Conservation (phyloP, 1,139 yeast genomes). For the Suhomyces kunorum region DNA sequence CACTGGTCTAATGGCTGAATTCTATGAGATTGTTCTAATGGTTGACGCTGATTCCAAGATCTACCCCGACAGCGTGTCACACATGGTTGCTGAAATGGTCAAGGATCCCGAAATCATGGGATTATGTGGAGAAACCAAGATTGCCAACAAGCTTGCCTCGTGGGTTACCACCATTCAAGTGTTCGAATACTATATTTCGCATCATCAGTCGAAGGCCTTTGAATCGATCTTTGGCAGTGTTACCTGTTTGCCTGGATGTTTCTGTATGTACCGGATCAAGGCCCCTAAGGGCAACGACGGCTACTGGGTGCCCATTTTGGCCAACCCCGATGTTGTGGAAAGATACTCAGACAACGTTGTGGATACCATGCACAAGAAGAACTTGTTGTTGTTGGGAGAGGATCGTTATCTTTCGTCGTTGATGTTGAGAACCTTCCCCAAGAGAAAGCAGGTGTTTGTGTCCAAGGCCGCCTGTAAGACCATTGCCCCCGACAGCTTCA, state of each 20-base stretch:
- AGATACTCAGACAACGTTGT: slow-evolving; percentile 88
- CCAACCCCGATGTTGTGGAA: slow-evolving; percentile 96
- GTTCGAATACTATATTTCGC: slow-evolving; percentile 93
- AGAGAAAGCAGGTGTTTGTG: slow-evolving; percentile 86
- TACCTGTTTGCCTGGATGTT: slow-evolving; percentile 97
- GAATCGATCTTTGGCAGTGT: slow-evolving; percentile 97
- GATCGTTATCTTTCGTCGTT: slow-evolving; percentile 87
- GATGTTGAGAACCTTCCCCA: slow-evolving; percentile 92
- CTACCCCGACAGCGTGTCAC: slow-evolving; percentile 86
- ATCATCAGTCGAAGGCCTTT: slow-evolving; percentile 94
- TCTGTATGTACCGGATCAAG: slow-evolving; percentile 92
- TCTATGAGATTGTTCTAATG: slow-evolving; percentile 85
- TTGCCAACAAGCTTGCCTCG: slow-evolving; percentile 77
- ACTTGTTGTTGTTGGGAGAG: slow-evolving; percentile 85
- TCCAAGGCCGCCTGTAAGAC: slow-evolving; percentile 97
- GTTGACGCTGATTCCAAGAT: slow-evolving; percentile 97
- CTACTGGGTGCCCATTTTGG: slow-evolving; percentile 93
- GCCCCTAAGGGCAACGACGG: slow-evolving; percentile 90
- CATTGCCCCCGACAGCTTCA: slow-evolving; percentile 80
- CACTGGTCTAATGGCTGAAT: slow-evolving; percentile 85
- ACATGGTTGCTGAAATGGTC: slow-evolving; percentile 92
- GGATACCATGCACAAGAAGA: slow-evolving; percentile 86
- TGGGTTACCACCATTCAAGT: slow-evolving; percentile 98
- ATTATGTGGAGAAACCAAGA: slow-evolving; percentile 95
- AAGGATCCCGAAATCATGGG: slow-evolving; percentile 92